A percentile compares a stretch with the other conserved stretches of the same genome.
These are phyloP conservation scores for Achlya hypogyna DNA, from an alignment of 352 stramenopile genomes.

Conservation along the genomic window DNA sequence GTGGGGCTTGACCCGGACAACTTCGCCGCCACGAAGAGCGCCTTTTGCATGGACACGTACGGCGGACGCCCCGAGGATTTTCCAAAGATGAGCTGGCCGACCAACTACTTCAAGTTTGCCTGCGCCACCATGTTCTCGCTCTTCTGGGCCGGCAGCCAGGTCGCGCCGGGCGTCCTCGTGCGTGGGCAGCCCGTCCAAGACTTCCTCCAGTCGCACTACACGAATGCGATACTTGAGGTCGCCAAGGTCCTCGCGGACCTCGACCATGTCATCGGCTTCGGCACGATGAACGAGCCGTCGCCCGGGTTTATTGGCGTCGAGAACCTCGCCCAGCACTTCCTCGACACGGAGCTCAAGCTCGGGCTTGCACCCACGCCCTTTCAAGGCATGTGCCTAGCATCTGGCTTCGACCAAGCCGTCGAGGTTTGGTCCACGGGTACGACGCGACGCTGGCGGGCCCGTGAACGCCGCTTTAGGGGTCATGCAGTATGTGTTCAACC, in stretches of 20 bases:
- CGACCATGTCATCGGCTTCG: conserved; percentile 83
- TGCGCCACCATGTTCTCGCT: conserved; percentile 88
- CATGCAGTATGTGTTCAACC: conserved; percentile 60
- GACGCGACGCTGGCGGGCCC: neutral
- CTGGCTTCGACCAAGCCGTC: conserved; percentile 47
- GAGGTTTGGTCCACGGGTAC: conserved; percentile 59
- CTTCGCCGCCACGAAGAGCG: conserved; percentile 65
- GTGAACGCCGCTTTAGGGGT: conserved; percentile 12
- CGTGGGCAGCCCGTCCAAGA: conserved; percentile 72
- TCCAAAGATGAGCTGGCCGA: conserved; percentile 89
- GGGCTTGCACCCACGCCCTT: conserved; percentile 68
- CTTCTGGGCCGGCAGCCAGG: conserved; percentile 72
- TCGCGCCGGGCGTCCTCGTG: conserved; percentile 60
- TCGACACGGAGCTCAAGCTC: conserved; percentile 55
- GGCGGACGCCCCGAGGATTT: conserved; percentile 31
- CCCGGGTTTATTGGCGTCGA: conserved; percentile 60
- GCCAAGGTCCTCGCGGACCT: conserved; percentile 50
- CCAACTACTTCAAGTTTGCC: conserved; percentile 87
- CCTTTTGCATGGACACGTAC: conserved; percentile 61
- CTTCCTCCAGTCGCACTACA: conserved; percentile 83
- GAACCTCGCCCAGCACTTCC: conserved; percentile 48
- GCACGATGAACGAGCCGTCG: conserved; percentile 88
- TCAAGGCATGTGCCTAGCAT: conserved; percentile 69
- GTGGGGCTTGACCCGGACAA: conserved; percentile 66
- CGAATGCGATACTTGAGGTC: conserved; percentile 61